Percentiles rank a stretch among this genome's conserved stretches.
phyloP scores from a whole-genome alignment of 2,329 filamentous ascomycete species.

The Epicoccum nigrum region DNA sequence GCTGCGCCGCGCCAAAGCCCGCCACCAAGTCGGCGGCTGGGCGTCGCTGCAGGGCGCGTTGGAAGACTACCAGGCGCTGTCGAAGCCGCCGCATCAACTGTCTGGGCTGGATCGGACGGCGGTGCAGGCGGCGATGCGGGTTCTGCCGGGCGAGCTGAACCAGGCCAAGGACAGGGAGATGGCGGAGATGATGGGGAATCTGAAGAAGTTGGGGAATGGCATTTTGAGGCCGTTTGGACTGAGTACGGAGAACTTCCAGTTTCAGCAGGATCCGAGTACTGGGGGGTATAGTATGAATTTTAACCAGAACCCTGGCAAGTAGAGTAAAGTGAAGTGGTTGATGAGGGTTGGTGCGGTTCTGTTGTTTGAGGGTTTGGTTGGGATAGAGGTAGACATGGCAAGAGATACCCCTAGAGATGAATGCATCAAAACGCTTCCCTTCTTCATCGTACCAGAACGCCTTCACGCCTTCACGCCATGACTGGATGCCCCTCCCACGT shows the following conservation, averaged over 20 bases:
- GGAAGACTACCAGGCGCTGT: conserved; percentile 76
- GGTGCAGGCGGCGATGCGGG: conserved; percentile 68
- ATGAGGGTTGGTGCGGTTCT: neutral
- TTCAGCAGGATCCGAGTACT: conserved; percentile 85
- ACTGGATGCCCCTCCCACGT: neutral
- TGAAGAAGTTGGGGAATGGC: conserved; percentile 91
- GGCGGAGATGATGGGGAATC: conserved; percentile 96
- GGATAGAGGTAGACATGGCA: neutral
- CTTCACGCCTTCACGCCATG: neutral
- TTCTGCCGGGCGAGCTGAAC: conserved; percentile 72
- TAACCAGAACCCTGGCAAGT: conserved; percentile 51
- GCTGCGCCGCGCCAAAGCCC: conserved; percentile 76
- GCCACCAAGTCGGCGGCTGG: conserved; percentile 77
- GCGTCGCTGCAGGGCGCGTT: conserved; percentile 77
- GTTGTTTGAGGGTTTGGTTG: neutral
- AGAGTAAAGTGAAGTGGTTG: neutral
- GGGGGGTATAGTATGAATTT: conserved; percentile 97
- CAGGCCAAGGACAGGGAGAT: conserved; percentile 85
- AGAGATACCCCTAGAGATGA: conserved; percentile 10
- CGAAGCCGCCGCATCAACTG: conserved; percentile 63
- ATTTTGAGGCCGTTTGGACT: conserved; percentile 92
- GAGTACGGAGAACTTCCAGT: conserved; percentile 92
- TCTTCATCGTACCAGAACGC: neutral
- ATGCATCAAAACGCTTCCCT: neutral
- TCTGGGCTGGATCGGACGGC: conserved; percentile 69